Conservation (phyloP, 805 yeast genomes). For the Spathaspora girioi region DNA sequence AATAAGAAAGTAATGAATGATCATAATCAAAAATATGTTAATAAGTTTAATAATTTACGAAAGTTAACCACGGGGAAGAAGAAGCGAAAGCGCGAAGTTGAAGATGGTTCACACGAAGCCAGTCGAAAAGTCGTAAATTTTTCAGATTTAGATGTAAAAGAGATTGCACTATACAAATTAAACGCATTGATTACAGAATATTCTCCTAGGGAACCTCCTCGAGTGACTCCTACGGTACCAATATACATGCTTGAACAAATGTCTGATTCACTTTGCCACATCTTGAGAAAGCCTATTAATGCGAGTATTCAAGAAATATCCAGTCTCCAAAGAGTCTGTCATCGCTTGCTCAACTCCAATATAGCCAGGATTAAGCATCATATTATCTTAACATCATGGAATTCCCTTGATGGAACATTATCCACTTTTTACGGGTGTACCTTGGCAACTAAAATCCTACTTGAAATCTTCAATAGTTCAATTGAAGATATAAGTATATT, state of each 20-base stretch:
- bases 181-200: neutral
- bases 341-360: conserved; percentile 1
- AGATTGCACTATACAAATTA: neutral
- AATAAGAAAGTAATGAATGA: conserved; percentile 10
- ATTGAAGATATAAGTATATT: conserved; percentile 42
- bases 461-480: conserved; percentile 39
- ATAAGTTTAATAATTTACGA: conserved; percentile 11
- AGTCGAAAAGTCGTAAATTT: conserved; percentile 2
- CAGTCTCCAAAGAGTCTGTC: conserved; percentile 2
- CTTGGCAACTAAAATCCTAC: conserved; percentile 24
- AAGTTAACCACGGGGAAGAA: neutral
- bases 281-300: neutral
- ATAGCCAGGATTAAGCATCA: neutral
- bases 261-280: neutral
- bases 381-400: neutral
- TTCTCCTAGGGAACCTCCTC: neutral
- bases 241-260: conserved; percentile 2
- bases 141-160: neutral
- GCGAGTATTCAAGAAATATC: neutral
- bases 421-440: neutral
- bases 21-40: conserved; percentile 16
- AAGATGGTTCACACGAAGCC: conserved; percentile 2
- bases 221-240: neutral
- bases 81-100: conserved; percentile 5
- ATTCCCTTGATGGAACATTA: neutral